Percentiles rank a stretch among this genome's conserved stretches.
phyloP scores from a whole-genome alignment of 1,139 yeast species.

The Candida mesenterica region DNA sequence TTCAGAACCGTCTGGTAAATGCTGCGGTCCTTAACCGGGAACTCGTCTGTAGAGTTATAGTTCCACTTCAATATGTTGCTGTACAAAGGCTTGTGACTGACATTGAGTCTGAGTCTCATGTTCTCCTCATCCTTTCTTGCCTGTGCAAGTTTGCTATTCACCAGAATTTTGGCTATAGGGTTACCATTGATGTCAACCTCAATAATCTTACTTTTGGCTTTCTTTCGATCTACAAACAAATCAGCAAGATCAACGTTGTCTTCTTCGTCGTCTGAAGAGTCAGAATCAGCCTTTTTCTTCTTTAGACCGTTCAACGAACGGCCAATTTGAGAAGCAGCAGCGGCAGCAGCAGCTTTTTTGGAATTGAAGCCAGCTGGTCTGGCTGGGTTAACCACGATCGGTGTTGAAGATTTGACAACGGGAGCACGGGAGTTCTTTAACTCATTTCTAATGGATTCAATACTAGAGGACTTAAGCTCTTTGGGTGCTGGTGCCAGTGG shows the following conservation, averaged over 20 bases:
- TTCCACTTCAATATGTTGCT: slow-evolving; percentile 74
- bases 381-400: slow-evolving; percentile 47
- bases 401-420: slow-evolving; percentile 18
- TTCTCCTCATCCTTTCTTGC: slow-evolving; percentile 69
- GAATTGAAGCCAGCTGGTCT: slow-evolving; percentile 81
- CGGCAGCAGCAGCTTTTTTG: slow-evolving; percentile 21
- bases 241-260: slow-evolving; percentile 43
- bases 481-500: slow-evolving; percentile 43
- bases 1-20: slow-evolving; percentile 37
- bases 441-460: slow-evolving; percentile 43
- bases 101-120: slow-evolving; percentile 77
- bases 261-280: slow-evolving; percentile 32
- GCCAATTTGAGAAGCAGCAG: slow-evolving; percentile 24
- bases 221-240: slow-evolving; percentile 38
- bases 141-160: slow-evolving; percentile 17
- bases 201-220: slow-evolving; percentile 33
- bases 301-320: slow-evolving; percentile 36
- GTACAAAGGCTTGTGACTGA: slow-evolving; percentile 76
- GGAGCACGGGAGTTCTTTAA: slow-evolving; percentile 27
- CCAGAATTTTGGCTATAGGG: slow-evolving; percentile 23
- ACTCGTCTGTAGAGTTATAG: slow-evolving; percentile 54
- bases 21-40: slow-evolving; percentile 51
- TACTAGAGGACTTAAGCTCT: slow-evolving; percentile 32
- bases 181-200: slow-evolving; percentile 41
- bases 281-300: slow-evolving; percentile 30